phyloP scores from a whole-genome alignment of 805 yeast genomes.

The Pichia occidentalis region DNA sequence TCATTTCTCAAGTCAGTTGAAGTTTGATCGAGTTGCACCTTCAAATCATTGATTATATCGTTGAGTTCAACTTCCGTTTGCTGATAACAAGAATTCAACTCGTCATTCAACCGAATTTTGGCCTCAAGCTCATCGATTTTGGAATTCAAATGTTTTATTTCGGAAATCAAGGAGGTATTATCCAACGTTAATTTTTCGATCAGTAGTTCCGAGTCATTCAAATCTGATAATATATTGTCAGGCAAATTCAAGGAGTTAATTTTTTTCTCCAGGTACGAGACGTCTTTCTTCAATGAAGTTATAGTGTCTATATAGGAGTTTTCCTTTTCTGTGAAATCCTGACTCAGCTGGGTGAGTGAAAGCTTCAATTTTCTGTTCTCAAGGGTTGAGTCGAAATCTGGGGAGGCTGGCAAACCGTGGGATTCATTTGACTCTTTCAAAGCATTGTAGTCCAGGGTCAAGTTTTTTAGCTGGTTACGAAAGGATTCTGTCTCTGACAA shows the following conservation, averaged over 20 bases:
- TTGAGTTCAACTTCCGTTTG: conserved; percentile 3
- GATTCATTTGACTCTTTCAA: no score
- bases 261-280: conserved; percentile 17
- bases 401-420: no score
- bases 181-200: conserved; percentile 16
- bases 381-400: conserved; percentile 22
- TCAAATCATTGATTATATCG: background rate
- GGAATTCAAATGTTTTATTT: background rate
- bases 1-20: background rate
- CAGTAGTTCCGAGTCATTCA: conserved; percentile 7
- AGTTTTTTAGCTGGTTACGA: conserved; percentile 18
- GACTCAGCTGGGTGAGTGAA: conserved; percentile 18
- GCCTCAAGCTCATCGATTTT: background rate
- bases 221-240: background rate
- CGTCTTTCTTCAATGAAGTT: conserved; percentile 23
- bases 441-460: conserved; percentile 29
- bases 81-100: conserved; percentile 1
- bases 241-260: background rate
- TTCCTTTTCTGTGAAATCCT: conserved; percentile 17
- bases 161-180: conserved; percentile 17
- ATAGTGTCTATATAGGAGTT: conserved; percentile 1
- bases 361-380: conserved; percentile 28
- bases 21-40: background rate
- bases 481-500: conserved; percentile 27
- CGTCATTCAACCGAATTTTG: background rate